These are phyloP conservation scores for Chytriomyces hyalinus DNA, from an alignment of 192 early-diverging fungal species.

Conservation along the genomic window DNA sequence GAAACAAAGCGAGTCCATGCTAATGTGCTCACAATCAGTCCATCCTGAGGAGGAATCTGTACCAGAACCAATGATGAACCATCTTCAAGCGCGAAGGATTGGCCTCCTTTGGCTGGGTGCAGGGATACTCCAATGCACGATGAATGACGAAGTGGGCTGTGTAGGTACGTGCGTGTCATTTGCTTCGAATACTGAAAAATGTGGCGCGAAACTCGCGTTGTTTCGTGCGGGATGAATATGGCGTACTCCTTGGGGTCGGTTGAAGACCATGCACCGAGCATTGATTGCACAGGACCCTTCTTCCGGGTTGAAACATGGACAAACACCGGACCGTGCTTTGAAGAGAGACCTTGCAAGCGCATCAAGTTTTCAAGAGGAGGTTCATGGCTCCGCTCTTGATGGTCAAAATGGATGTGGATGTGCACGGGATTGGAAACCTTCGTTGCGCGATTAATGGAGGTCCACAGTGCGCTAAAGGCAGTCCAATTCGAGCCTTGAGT, in stretches of 20 bases:
- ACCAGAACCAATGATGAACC: background rate
- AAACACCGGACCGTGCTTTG: conserved; percentile 10
- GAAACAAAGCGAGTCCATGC: conserved; percentile 23
- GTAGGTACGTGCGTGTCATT: conserved; percentile 12
- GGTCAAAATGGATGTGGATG: conserved; percentile 32
- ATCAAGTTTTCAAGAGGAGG: background rate
- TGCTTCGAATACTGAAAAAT: conserved; percentile 40
- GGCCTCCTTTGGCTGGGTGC: background rate
- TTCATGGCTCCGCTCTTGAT: background rate
- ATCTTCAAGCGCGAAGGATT: background rate
- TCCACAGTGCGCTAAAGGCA: conserved; percentile 21
- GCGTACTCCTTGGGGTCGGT: conserved; percentile 2
- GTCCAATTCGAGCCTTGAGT: conserved; percentile 2
- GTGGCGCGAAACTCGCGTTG: conserved; percentile 24
- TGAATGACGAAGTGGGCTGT: background rate
- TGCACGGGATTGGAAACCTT: background rate
- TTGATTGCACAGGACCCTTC: conserved; percentile 4
- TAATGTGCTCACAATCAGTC: conserved; percentile 3
- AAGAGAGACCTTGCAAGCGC: background rate
- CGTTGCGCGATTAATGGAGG: conserved; percentile 1
- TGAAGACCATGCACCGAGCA: conserved; percentile 36
- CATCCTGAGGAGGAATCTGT: conserved; percentile 27
- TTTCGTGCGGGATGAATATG: conserved; percentile 35
- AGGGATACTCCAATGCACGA: conserved; percentile 27
- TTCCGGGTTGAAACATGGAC: background rate